phyloP scores from a whole-genome alignment of 768 basidiomycete species.

The Stropharia rugosoannulata region DNA sequence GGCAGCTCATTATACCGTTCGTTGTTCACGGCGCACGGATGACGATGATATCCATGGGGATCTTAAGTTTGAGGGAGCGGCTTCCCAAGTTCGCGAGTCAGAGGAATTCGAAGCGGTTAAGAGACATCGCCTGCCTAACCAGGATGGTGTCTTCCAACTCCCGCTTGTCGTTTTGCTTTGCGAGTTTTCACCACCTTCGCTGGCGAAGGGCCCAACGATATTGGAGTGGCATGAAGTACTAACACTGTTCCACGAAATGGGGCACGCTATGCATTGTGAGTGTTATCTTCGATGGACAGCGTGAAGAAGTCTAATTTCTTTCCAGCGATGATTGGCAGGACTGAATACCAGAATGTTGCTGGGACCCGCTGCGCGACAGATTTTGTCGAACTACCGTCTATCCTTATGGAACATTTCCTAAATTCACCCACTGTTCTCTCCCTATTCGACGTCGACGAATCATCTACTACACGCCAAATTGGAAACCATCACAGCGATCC shows the following conservation, averaged over 20 bases:
- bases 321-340: slow-evolving; percentile 95
- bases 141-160: slow-evolving; percentile 77
- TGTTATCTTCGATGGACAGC: slow-evolving; percentile 12
- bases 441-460: slow-evolving; percentile 63
- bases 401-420: slow-evolving; percentile 98
- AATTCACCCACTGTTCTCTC: slow-evolving; percentile 81
- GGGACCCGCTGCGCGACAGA: slow-evolving; percentile 98
- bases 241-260: slow-evolving; percentile 98
- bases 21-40: slow-evolving; percentile 90
- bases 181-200: slow-evolving; percentile 72
- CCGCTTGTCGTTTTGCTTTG: slow-evolving; percentile 91
- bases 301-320: background rate
- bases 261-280: slow-evolving; percentile 99
- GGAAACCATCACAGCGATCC: slow-evolving; percentile 76
- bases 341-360: slow-evolving; percentile 96
- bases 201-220: slow-evolving; percentile 63
- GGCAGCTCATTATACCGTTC: slow-evolving; percentile 96
- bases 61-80: slow-evolving; percentile 37
- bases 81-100: slow-evolving; percentile 46
- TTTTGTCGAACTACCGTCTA: slow-evolving; percentile 96
- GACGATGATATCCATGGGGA: slow-evolving; percentile 84
- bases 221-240: slow-evolving; percentile 92
- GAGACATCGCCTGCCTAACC: slow-evolving; percentile 55
- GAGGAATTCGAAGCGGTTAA: slow-evolving; percentile 64
- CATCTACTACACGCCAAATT: slow-evolving; percentile 41